Evolutionary conservation across 106 monocot genomes (phyloP).

Genomic region (Gastrodia elata): DNA sequence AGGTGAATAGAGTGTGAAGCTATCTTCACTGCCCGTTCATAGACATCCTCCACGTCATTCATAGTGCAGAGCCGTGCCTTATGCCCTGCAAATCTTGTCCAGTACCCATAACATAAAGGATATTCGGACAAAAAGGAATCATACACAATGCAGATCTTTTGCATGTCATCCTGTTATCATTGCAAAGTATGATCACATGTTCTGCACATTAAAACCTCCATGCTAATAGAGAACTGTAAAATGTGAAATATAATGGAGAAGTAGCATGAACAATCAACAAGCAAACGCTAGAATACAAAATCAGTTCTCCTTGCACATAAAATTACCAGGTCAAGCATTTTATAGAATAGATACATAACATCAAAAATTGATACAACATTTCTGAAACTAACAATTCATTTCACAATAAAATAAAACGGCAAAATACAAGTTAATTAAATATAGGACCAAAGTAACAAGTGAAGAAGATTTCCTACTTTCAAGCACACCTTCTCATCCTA

Average conservation of each 20-base stretch:
- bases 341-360: background rate
- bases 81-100: constrained; percentile 70
- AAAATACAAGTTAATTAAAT: background rate
- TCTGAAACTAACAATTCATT: background rate
- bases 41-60: constrained; percentile 49
- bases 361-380: background rate
- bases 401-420: background rate
- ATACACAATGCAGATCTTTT: constrained; percentile 41
- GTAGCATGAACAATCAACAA: background rate
- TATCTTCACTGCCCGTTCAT: constrained; percentile 59
- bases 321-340: background rate
- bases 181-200: background rate
- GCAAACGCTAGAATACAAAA: background rate
- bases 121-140: constrained; percentile 62
- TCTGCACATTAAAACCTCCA: background rate
- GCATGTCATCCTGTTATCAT: constrained; percentile 51
- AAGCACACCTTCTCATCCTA: background rate
- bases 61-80: constrained; percentile 29
- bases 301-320: background rate
- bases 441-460: background rate
- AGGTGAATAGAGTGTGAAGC: constrained; percentile 62
- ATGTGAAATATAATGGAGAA: background rate
- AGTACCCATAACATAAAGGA: constrained; percentile 80
- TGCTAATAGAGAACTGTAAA: background rate
- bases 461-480: background rate